Evolutionary conservation across 2,329 filamentous ascomycete species (phyloP).

Genomic region (Cyclaneusma minus): DNA sequence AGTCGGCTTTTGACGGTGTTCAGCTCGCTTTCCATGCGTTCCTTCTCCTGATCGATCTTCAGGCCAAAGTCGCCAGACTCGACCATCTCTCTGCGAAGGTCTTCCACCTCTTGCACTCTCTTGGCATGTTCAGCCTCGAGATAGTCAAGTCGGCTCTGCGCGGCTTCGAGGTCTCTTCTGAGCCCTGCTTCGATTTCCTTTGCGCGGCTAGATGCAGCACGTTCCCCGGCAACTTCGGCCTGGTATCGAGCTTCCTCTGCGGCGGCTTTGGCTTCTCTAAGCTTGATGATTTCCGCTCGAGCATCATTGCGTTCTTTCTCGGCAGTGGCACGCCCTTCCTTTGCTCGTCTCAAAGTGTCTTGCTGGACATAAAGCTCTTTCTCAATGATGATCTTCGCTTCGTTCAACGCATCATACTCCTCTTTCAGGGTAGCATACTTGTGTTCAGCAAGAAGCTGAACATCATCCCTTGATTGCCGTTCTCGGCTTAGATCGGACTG

Average conservation of each 20-base stretch:
- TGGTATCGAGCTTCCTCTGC: constrained; percentile 75
- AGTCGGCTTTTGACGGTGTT: constrained; percentile 82
- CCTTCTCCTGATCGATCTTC: constrained; percentile 86
- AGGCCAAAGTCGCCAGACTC: constrained; percentile 81
- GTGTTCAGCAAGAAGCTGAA: constrained; percentile 79
- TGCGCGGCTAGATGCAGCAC: constrained; percentile 60
- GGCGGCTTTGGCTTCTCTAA: constrained; percentile 70
- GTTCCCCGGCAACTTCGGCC: constrained; percentile 68
- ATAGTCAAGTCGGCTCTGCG: constrained; percentile 59
- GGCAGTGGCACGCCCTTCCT: constrained; percentile 62
- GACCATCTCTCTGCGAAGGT: constrained; percentile 72
- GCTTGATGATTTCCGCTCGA: constrained; percentile 65
- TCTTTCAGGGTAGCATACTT: constrained; percentile 70
- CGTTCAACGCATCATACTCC: constrained; percentile 75
- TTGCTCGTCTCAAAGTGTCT: constrained; percentile 73
- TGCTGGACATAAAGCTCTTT: constrained; percentile 96
- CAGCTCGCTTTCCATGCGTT: constrained; percentile 79
- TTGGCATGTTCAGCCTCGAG: constrained; percentile 66
- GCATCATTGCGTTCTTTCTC: constrained; percentile 85
- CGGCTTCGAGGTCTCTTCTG: constrained; percentile 65
- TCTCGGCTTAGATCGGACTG: constrained; percentile 85
- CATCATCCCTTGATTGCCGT: constrained; percentile 85
- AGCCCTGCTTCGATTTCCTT: constrained; percentile 67
- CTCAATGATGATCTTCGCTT: constrained; percentile 92
- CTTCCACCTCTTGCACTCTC: constrained; percentile 66